phyloP scores from a whole-genome alignment of 257 asterid species.

The Penstemon davidsonii region DNA sequence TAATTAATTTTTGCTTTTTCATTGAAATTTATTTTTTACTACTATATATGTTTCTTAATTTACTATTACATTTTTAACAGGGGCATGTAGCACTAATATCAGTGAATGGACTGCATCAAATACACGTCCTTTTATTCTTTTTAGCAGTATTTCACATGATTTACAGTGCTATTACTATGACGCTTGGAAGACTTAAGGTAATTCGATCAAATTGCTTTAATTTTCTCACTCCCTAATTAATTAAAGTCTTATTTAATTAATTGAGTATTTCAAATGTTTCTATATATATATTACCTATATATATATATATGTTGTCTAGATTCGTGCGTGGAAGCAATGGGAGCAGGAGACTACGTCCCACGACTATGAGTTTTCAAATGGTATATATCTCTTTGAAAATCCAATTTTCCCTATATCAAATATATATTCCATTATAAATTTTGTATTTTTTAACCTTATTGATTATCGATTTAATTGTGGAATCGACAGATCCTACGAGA shows the following conservation, averaged over 20 bases:
- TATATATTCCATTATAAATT: neutral
- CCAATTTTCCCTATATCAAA: neutral
- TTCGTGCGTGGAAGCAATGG: constrained; percentile 94
- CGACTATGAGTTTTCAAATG: constrained; percentile 75
- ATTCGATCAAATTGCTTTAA: neutral
- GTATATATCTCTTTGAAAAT: constrained; percentile 31
- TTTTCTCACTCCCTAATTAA: neutral
- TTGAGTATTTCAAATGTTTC: too few species aligned
- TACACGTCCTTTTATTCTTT: constrained; percentile 92
- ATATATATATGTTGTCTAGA: constrained; percentile 45
- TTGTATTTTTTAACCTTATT: constrained; percentile 9
- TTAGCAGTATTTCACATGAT: constrained; percentile 83
- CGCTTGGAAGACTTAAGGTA: constrained; percentile 89
- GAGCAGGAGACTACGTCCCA: constrained; percentile 79
- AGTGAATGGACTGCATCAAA: constrained; percentile 80
- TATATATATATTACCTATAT: neutral
- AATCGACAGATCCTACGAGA: constrained; percentile 82
- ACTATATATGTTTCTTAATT: neutral
- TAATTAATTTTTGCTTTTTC: constrained; percentile 21
- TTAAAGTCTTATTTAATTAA: neutral
- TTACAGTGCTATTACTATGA: constrained; percentile 86
- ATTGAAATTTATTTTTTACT: constrained; percentile 1
- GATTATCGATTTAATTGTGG: constrained; percentile 20
- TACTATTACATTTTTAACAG: constrained; percentile 44
- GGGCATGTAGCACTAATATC: constrained; percentile 58